Base-by-base conservation (phyloP, 2,329 filamentous ascomycete genomes). In the Tolypocladium nubicola region DNA sequence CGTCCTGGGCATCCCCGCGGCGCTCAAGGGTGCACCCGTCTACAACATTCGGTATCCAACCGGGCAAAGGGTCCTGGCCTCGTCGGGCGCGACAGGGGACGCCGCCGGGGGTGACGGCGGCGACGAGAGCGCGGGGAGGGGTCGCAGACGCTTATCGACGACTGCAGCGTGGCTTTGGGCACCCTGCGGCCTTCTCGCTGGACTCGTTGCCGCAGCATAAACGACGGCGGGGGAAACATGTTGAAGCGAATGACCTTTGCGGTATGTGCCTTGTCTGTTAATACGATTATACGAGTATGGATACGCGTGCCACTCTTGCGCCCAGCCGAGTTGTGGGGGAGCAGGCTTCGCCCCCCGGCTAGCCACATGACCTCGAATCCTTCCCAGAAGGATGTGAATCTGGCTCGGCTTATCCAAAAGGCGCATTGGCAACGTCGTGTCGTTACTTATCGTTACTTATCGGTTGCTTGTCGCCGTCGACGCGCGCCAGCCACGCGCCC, bases 11-110 rank as follows among this genome's bases (percentile, higher is more conserved):
- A 56, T 68, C 11, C 66, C 68, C 1, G 64, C 65, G 1, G 38
- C 54, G 4, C 65, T 80, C 53, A 71, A 70, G 19, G 63, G 64
- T 5, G 60, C 68, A 1, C 73, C 75, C 0, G 78, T 80, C 6
- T 77, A 71, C 55, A 78, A 81, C 60, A 74, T 81, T 47, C 63
- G 67, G 30, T 81, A 80, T 57, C 73, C 73, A 1, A 74, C 68
- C 2, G 78, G 77, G 2, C 62, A 75, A 37, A 70, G 66, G 53
- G 72, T 78, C 0, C 59, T 56, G 26, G 55, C 49, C 19, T 35
- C 53, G 55, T 56, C 45, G 35, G 13, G 11, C 21, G 35, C 1
- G 10, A 35, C 55, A 16, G 37, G 23, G 33, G 19, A 40, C 13
- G 37, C 11, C 14, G 16, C 35, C 19, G 53, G 30, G 3, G 54